Conservation (phyloP, 495 filamentous ascomycete species). For the Aspergillus sparsus region DNA sequence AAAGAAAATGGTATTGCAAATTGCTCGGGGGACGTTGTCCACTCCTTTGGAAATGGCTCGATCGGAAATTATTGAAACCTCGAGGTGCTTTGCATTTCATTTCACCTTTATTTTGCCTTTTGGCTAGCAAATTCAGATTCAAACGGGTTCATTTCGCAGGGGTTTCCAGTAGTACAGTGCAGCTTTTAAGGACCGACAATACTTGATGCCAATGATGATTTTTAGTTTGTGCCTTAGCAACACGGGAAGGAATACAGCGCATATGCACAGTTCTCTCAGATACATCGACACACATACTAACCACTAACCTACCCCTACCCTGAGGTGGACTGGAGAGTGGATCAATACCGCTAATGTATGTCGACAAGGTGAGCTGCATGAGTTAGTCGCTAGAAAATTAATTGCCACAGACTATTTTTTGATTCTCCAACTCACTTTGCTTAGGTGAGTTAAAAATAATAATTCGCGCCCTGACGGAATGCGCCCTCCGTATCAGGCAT, state of each 20-base stretch:
- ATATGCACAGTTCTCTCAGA: slow-evolving; percentile 10
- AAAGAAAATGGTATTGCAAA: too few relatives aligned
- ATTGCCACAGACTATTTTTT: not conserved
- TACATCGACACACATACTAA: slow-evolving; percentile 1
- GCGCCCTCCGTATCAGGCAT: too few relatives aligned
- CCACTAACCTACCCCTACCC: not conserved
- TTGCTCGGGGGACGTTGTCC: too few relatives aligned
- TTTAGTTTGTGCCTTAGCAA: slow-evolving; percentile 5
- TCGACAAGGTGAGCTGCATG: slow-evolving; percentile 1
- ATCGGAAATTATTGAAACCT: too few relatives aligned
- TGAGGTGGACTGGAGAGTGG: not conserved
- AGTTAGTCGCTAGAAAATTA: not conserved
- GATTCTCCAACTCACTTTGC: not conserved
- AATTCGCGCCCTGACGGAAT: not conserved
- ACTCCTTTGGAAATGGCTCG: too few relatives aligned
- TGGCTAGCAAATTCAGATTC: too few relatives aligned
- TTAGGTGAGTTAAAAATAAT: not conserved
- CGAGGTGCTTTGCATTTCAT: too few relatives aligned
- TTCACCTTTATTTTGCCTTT: too few relatives aligned
- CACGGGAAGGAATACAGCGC: slow-evolving; percentile 12
- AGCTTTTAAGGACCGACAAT: not conserved
- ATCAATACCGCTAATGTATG: slow-evolving; percentile 16
- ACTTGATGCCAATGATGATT: not conserved
- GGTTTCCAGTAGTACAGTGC: not conserved
- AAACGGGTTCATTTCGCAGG: too few relatives aligned